Percentiles rank a stretch among this genome's conserved stretches.
Evolutionary conservation across 441 rosid genomes (phyloP).

Genomic region (Adansonia grandidieri): DNA sequence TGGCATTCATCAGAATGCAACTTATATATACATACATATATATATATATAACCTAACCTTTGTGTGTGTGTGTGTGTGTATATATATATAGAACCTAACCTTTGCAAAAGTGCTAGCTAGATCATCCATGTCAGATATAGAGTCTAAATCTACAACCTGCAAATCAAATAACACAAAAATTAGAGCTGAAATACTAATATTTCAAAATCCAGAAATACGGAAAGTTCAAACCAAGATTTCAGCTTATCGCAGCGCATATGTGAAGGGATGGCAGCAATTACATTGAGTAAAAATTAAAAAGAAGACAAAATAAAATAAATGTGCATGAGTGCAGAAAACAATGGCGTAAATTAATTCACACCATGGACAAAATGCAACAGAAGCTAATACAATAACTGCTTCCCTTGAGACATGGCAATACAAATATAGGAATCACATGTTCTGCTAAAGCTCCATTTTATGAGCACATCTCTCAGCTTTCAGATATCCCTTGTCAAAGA

Average conservation of each 20-base stretch:
- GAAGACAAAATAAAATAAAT: conserved; percentile 13
- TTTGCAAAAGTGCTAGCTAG: conserved; percentile 73
- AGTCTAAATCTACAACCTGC: conserved; percentile 57
- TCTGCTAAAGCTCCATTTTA: no score
- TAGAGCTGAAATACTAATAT: not conserved
- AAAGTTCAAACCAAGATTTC: not conserved
- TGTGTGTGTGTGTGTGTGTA: no score
- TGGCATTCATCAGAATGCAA: not conserved
- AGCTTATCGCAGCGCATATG: not conserved
- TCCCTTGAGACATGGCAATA: not conserved
- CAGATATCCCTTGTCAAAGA: not conserved
- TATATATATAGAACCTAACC: conserved; percentile 46
- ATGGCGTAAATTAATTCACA: not conserved
- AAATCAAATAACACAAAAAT: conserved; percentile 24
- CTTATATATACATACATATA: no score
- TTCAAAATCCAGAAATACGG: not conserved
- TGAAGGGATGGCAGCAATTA: not conserved
- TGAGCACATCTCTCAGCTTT: not conserved
- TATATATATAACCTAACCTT: no score
- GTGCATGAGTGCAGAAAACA: not conserved
- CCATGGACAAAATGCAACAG: not conserved
- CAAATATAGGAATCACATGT: not conserved
- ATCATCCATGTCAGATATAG: conserved; percentile 71
- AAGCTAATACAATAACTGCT: not conserved
- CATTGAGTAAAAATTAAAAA: not conserved